Percentiles rank a stretch among this genome's conserved stretches.
Evolutionary conservation across 2,329 filamentous ascomycete species (phyloP).

Genomic region (Alternaria consortialis): DNA sequence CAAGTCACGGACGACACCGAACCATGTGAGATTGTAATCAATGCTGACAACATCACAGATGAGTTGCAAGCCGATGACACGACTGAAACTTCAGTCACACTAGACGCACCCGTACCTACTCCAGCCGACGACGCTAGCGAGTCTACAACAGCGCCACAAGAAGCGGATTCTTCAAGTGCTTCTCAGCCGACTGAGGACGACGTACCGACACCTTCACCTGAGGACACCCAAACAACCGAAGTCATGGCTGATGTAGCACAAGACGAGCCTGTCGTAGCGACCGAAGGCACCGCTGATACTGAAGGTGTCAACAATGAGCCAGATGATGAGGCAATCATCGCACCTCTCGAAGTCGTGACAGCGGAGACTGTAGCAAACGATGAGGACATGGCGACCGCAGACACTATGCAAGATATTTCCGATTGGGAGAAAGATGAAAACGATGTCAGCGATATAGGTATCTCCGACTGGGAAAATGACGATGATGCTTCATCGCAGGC

Average conservation of each 20-base stretch:
- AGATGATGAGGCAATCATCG: neutral
- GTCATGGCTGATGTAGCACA: neutral
- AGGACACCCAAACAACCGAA: neutral
- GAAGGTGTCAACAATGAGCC: neutral
- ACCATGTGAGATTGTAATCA: neutral
- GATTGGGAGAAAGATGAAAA: constrained; percentile 5
- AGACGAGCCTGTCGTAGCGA: neutral
- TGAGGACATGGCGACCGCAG: neutral
- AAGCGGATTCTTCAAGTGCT: neutral
- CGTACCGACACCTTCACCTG: neutral
- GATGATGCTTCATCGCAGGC: constrained; percentile 4
- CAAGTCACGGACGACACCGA: neutral
- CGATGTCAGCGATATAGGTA: neutral
- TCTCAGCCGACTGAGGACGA: neutral
- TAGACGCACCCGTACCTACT: neutral
- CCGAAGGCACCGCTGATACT: neutral
- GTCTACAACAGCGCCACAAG: neutral
- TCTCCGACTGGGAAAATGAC: constrained; percentile 9
- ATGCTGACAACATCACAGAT: constrained; percentile 8
- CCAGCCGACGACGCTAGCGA: neutral
- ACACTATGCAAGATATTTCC: constrained; percentile 2
- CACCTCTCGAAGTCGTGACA: constrained; percentile 2
- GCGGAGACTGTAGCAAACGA: neutral
- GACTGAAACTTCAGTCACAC: neutral
- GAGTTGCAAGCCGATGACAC: neutral